These are phyloP conservation scores for Melampsora americana DNA, from an alignment of 1,284 basidiomycete species.

Conservation along the genomic window DNA sequence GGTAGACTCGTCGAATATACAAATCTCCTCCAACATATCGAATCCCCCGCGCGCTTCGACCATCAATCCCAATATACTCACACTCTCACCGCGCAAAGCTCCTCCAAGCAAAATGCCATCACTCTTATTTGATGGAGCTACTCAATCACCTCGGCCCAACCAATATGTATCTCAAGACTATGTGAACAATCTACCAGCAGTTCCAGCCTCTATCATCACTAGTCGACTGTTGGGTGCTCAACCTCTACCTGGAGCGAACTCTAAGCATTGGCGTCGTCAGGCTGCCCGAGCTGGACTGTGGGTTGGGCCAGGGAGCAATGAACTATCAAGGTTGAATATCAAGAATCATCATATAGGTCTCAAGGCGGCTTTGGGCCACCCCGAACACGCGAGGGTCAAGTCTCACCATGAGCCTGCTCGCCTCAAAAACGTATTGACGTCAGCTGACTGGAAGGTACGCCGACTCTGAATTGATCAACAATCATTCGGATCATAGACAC, in stretches of 20 bases:
- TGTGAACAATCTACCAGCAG: slow-evolving; percentile 19
- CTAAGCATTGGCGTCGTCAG: slow-evolving; percentile 32
- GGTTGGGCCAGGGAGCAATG: slow-evolving; percentile 29
- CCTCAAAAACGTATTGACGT: slow-evolving; percentile 47
- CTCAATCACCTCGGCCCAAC: background rate
- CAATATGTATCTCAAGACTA: slow-evolving; percentile 29
- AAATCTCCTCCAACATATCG: background rate
- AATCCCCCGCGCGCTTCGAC: background rate
- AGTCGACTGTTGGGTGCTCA: slow-evolving; percentile 34
- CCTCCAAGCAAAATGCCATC: slow-evolving; percentile 6
- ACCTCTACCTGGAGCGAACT: slow-evolving; percentile 24
- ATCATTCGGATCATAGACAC: slow-evolving; percentile 1
- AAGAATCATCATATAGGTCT: slow-evolving; percentile 38
- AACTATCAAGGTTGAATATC: slow-evolving; percentile 31
- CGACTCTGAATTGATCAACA: slow-evolving; percentile 25
- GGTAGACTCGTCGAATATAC: background rate
- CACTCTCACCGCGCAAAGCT: slow-evolving; percentile 9
- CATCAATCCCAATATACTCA: background rate
- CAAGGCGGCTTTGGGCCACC: slow-evolving; percentile 21
- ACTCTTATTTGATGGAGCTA: slow-evolving; percentile 17
- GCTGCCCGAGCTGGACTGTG: slow-evolving; percentile 34
- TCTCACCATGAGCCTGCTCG: slow-evolving; percentile 4
- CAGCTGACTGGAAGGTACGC: slow-evolving; percentile 49
- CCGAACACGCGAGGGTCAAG: background rate
- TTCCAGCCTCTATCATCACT: slow-evolving; percentile 24